These are phyloP conservation scores for Cystobasidium onofrii DNA, from an alignment of 768 basidiomycete genomes.

Conservation along the genomic window DNA sequence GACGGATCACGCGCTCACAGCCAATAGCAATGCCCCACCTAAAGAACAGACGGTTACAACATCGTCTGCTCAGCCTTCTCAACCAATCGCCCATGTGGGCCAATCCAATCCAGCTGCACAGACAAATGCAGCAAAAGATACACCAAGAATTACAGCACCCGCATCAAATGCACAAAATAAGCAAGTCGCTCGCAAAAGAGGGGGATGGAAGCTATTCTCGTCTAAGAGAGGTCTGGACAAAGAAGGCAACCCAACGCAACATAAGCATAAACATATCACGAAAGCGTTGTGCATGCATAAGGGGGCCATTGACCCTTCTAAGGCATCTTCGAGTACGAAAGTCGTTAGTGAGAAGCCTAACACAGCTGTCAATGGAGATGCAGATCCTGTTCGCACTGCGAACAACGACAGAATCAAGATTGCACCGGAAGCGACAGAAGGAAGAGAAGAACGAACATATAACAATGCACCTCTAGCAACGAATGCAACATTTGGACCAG, in stretches of 20 bases:
- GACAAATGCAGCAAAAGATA: background rate
- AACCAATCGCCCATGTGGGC: too few species aligned
- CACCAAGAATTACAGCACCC: background rate
- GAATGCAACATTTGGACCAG: constrained; percentile 26
- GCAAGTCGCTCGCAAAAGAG: background rate
- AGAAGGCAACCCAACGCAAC: constrained; percentile 15
- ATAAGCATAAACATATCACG: constrained; percentile 22
- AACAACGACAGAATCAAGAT: constrained; percentile 8
- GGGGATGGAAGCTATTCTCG: constrained; percentile 14
- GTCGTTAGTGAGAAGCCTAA: background rate
- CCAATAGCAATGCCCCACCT: too few species aligned
- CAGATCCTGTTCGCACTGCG: background rate
- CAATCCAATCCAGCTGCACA: background rate
- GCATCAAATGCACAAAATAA: background rate
- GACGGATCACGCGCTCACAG: too few species aligned
- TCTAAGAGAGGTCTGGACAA: constrained; percentile 16
- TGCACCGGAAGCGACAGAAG: constrained; percentile 9
- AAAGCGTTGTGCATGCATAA: constrained; percentile 25
- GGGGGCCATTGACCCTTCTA: constrained; percentile 17
- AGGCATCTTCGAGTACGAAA: background rate
- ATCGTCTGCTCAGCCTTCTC: too few species aligned
- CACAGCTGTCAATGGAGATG: background rate
- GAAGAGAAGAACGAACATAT: background rate
- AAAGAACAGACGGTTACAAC: too few species aligned
- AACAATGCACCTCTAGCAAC: constrained; percentile 21